Conservation (phyloP, 805 yeast species). For the Wickerhamomyces sydowiorum region DNA sequence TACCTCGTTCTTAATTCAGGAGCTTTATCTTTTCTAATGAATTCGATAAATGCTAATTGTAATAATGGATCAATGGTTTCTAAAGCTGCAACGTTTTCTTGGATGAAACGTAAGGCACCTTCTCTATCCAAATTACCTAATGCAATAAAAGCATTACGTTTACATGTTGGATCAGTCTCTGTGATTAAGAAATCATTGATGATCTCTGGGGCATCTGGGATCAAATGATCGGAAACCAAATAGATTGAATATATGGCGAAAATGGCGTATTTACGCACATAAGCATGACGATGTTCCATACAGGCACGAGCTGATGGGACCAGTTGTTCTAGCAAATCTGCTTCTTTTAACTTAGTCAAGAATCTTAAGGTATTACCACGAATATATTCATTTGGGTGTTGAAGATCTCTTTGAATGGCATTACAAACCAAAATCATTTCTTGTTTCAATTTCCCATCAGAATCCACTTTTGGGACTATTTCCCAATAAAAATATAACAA, state of each 20-base stretch:
- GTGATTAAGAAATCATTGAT: slow-evolving; percentile 64
- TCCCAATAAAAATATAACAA: slow-evolving; percentile 96
- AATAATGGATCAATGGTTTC: slow-evolving; percentile 72
- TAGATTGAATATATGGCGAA: slow-evolving; percentile 83
- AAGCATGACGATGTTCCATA: slow-evolving; percentile 94
- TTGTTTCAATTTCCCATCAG: slow-evolving; percentile 87
- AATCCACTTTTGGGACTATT: slow-evolving; percentile 86
- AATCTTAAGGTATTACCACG: slow-evolving; percentile 94
- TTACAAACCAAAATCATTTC: slow-evolving; percentile 99
- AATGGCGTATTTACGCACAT: slow-evolving; percentile 95
- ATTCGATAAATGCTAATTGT: slow-evolving; percentile 87
- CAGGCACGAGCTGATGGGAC: slow-evolving; percentile 90
- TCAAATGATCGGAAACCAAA: slow-evolving; percentile 75
- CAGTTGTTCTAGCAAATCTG: slow-evolving; percentile 90
- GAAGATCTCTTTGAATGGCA: slow-evolving; percentile 94
- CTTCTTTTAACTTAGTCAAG: slow-evolving; percentile 83
- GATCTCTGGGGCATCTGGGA: slow-evolving; percentile 94
- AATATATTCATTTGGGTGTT: slow-evolving; percentile 95
- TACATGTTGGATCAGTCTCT: slow-evolving; percentile 91
- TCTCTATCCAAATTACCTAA: slow-evolving; percentile 79
- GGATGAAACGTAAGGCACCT: slow-evolving; percentile 76
- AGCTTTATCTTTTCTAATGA: slow-evolving; percentile 73
- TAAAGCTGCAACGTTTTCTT: slow-evolving; percentile 55
- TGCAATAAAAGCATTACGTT: slow-evolving; percentile 91
- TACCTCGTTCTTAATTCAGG: slow-evolving; percentile 68